Evolutionary conservation across 2,329 filamentous ascomycete genomes (phyloP), one percentile per base, ranked within the genome.

Genomic region (Apiospora arundinis): DNA sequence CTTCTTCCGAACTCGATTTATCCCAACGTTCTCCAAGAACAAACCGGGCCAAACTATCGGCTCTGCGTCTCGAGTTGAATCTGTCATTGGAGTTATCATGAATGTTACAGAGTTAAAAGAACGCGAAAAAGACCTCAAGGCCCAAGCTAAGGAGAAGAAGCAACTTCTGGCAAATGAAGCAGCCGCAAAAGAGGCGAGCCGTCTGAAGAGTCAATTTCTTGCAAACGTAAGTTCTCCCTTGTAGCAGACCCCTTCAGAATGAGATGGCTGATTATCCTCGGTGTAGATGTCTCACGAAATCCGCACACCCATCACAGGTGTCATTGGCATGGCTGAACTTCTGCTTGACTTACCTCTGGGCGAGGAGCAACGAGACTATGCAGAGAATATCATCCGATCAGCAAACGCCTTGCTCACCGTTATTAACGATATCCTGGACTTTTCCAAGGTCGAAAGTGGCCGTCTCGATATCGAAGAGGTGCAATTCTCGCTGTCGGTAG

Each of bases 361-460:
- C 69, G 85, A 88, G n/a, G 92, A 95, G 75, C 92, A 94, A 76
- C 86, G 88, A 71, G 92, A 95, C 71, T 93, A 90, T 73, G 91
- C 92, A 2, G 92, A 94, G 74, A 94, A 94, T 73, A 93, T 95
- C 8, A 91, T 93, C 76, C 88, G 92, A 69, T 95, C 92, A 7
- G 93, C 92, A 0, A 95, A 95, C 74, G 94, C 93, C 1, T 83
- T 97, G 2, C 85, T 97, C 25, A 95, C 93, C 0, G 92, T 97
- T 52, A 97, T 97, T 81, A 97, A 97, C 77, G 94, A 97, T 77
- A 97, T 97, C 70, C 84, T 97, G 1, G 94, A 97, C 81, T 95
- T 97, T 79, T 96, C 93, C 4, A 97, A 97, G 80, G 91, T 94
- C 1, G 93, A 95, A 78, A 93, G 92, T 11, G 93, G 93, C 3